Percentiles rank a stretch among this genome's conserved stretches.
Evolutionary conservation across 495 filamentous ascomycete genomes (phyloP).

Genomic region (Apiosordaria backusii): DNA sequence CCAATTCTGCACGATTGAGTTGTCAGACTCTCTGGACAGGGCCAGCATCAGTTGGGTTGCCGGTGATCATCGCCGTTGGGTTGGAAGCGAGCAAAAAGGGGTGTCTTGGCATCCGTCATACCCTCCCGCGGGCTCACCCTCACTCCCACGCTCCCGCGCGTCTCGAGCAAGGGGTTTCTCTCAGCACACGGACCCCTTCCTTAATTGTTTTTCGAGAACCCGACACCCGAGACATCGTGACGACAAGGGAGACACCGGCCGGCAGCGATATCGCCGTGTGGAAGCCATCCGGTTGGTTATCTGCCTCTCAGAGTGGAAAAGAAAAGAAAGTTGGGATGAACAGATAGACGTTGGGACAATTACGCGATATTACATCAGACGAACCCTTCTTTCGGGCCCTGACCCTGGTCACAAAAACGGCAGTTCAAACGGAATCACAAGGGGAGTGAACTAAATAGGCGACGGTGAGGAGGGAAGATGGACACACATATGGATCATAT

Average conservation of each 20-base stretch:
- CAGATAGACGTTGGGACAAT: background rate
- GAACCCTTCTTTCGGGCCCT: background rate
- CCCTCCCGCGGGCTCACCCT: background rate
- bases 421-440: background rate
- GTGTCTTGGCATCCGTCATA: background rate
- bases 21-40: background rate
- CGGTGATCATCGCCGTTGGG: background rate
- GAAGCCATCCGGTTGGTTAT: background rate
- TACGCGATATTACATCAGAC: background rate
- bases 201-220: background rate
- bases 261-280: background rate
- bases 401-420: background rate
- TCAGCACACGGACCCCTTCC: background rate
- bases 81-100: background rate
- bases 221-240: background rate
- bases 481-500: conserved; percentile 4
- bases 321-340: background rate
- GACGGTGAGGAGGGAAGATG: background rate
- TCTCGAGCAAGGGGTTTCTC: background rate
- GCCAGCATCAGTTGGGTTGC: background rate
- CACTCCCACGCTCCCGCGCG: background rate
- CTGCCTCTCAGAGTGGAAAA: background rate
- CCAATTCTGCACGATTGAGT: background rate
- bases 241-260: background rate
- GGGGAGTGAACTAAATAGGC: too few species aligned